Evolutionary conservation across 805 yeast genomes (phyloP).

Genomic region (Candida caryicola): DNA sequence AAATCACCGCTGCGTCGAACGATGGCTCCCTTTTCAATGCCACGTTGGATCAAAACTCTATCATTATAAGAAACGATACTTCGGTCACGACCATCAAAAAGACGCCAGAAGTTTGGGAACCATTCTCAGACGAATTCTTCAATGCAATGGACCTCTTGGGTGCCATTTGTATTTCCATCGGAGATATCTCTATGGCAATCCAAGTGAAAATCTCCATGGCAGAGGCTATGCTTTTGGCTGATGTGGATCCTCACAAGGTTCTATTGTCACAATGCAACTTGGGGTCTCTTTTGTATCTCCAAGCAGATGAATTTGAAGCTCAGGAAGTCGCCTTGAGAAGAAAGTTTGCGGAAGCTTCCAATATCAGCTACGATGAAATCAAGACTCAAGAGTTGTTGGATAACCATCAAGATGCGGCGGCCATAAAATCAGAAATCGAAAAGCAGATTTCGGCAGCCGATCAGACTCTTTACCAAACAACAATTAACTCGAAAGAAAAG

Average conservation of each 20-base stretch:
- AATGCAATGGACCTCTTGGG: conserved; percentile 73
- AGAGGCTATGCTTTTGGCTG: conserved; percentile 72
- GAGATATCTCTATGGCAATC: conserved; percentile 63
- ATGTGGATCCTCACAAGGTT: conserved; percentile 61
- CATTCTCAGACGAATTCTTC: conserved; percentile 74
- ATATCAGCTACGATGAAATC: conserved; percentile 20
- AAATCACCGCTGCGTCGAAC: conserved; percentile 1
- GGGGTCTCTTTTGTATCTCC: conserved; percentile 66
- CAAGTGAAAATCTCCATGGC: conserved; percentile 61
- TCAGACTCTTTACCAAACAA: conserved; percentile 21
- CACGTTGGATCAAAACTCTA: conserved; percentile 15
- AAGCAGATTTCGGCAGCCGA: conserved; percentile 20
- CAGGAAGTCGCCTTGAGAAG: conserved; percentile 33
- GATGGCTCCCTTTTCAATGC: conserved; percentile 11
- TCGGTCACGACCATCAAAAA: conserved; percentile 22
- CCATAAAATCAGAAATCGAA: conserved; percentile 3
- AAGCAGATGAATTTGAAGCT: conserved; percentile 61
- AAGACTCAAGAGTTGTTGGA: conserved; percentile 11
- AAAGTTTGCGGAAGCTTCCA: conserved; percentile 22
- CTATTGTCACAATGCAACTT: conserved; percentile 64
- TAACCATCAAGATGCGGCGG: conserved; percentile 5
- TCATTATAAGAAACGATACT: conserved; percentile 14
- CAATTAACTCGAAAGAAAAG: conserved; percentile 18
- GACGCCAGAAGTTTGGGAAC: conserved; percentile 60
- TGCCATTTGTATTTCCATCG: conserved; percentile 65